Base-by-base conservation (phyloP, 176 grass and related monocot genomes). In the Aegilops bicornis region DNA sequence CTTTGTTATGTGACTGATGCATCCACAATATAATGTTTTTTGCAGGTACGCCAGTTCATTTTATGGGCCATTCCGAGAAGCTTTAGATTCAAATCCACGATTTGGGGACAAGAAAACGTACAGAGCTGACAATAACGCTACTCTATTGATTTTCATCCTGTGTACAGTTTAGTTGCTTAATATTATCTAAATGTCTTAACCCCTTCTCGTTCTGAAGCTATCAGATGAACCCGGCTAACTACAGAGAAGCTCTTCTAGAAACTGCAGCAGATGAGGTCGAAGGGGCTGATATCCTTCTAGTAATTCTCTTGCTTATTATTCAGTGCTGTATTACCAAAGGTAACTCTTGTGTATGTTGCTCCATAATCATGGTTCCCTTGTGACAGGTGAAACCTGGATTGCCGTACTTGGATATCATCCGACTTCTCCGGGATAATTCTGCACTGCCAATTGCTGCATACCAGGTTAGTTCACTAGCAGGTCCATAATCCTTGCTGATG, bases 21-120 rank as follows among this genome's bases (percentile, higher is more conserved):
- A 68, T 92, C 29, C 67, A 10, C 31, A 36, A 78, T 29, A 10
- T 86, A 32, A 32, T 90, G 56, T 77, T 64, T 86, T 86, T 33
- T 42, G 31, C 86, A 99, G 97, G 81, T 99, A 99, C 87, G 97
- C 96, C 37, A 99, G 97, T 81, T 86, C 97, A 64, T 99, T 99
- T 82, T 99, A 99, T 87, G 97, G 97, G 30, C 97, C 97, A 62
- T 99, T 99, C 79, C 72, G 94, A 64, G 94, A 99, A 94, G 97
- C 94, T 77, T 79, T 99, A 43, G 97, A 99, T 70, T 99, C 97
- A 80, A 99, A 99, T 71, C 97, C 97, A 80, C 89, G 97, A 64
- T 99, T 99, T 91, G 97, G 97, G 35, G 97, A 99, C 65, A 99
- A 99, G 87, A 99, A 96, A 36, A 99, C 97, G 97, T 99, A 96